A percentile compares a stretch with the other conserved stretches of the same genome.
phyloP scores from a whole-genome alignment of 2,329 filamentous ascomycete species.

The Sclerotinia nivalis region DNA sequence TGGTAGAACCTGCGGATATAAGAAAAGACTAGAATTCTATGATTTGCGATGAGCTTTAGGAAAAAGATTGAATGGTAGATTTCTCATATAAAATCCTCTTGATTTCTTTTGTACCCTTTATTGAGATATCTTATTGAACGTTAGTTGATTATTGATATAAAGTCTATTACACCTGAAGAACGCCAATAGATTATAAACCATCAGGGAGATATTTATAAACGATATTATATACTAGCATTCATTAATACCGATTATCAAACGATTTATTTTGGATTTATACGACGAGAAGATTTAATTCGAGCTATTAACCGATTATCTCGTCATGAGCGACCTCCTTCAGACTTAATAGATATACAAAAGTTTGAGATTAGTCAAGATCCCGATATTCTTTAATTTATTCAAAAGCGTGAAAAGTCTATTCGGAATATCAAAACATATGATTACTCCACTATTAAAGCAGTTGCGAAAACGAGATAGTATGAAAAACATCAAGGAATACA shows the following conservation, averaged over 20 bases:
- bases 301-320: conserved; percentile 16
- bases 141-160: background rate
- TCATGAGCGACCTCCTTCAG: background rate
- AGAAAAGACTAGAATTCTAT: too few species aligned
- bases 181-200: background rate
- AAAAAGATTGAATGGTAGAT: conserved; percentile 36
- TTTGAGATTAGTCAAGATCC: background rate
- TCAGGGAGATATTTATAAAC: background rate
- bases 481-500: too few species aligned
- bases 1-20: too few species aligned
- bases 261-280: background rate
- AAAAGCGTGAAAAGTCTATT: conserved; percentile 21
- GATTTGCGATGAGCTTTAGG: too few species aligned
- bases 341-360: background rate
- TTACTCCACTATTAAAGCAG: too few species aligned
- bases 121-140: background rate
- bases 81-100: conserved; percentile 12
- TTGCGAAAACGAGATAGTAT: too few species aligned
- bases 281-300: background rate
- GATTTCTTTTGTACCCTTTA: conserved; percentile 5
- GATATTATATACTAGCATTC: background rate
- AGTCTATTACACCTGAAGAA: background rate
- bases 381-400: background rate
- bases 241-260: background rate
- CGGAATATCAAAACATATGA: too few species aligned